phyloP scores from a whole-genome alignment of 208 protist genomes.

The Leishmania major region DNA sequence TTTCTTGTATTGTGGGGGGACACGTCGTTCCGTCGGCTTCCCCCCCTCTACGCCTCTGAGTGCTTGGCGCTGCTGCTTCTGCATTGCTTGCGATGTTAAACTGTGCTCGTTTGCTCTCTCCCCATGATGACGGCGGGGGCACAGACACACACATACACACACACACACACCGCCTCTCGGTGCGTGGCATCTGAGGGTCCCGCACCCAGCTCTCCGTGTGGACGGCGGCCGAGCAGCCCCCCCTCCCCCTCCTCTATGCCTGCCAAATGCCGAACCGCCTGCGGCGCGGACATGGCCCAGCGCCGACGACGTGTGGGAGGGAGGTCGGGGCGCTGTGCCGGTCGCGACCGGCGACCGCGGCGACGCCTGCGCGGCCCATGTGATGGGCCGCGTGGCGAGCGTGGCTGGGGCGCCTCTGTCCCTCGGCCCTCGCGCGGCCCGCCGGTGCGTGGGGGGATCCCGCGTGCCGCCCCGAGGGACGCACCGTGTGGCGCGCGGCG shows the following conservation, averaged over 20 bases:
- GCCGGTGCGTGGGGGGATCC: no score
- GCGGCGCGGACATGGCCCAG: neutral
- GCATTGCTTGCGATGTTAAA: neutral
- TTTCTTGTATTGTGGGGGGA: no score
- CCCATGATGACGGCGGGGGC: neutral
- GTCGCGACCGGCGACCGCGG: neutral
- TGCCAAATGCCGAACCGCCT: neutral
- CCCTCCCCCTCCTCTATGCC: neutral
- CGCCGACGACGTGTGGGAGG: neutral
- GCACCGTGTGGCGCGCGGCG: no score
- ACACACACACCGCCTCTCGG: no score
- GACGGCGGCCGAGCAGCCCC: neutral
- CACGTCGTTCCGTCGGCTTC: no score
- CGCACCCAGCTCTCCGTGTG: no score
- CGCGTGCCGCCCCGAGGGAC: no score
- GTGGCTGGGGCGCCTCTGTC: neutral
- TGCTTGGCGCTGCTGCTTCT: neutral
- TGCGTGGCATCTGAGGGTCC: neutral
- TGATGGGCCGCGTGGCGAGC: neutral
- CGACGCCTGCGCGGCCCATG: neutral
- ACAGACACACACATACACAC: no score
- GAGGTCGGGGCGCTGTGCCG: neutral
- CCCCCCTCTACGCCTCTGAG: neutral
- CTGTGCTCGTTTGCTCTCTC: conserved; percentile 1
- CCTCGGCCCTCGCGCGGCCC: neutral